Evolutionary conservation across 2,329 filamentous ascomycete species (phyloP), one percentile per base, ranked within the genome.

Genomic region (Malbranchea cinnamomea): DNA sequence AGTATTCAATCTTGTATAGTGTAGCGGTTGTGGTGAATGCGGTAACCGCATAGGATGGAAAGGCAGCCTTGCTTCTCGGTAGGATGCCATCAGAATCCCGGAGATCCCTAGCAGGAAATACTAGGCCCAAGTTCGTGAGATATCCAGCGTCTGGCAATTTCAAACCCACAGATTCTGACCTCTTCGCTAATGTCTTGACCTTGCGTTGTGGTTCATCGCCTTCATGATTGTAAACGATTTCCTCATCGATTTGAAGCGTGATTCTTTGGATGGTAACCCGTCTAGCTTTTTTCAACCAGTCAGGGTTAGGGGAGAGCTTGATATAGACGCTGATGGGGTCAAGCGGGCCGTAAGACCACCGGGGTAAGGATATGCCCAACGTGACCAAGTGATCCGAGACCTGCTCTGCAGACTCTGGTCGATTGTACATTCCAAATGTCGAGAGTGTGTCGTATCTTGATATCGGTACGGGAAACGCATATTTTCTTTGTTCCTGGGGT

Each of bases 361-460:
- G 74, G 14, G 89, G 87, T 41, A 98, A 64, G 37, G 84, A 92
- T 42, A 94, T 92, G 26, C 81, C 83, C 32, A 95, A 63, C 6
- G 83, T 91, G 37, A 95, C 82, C 32, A 95, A 62, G 53, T 92
- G 89, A 59, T 95, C 89, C 30, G 79, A 74, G 18, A 84, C 81
- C 36, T 76, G 72, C 46, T 91, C 78, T 33, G 83, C 82, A 35
- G 78, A 79, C 54, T 94, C 87, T 10, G 85, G 87, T 32, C 84
- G 78, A 58, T 95, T 95, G 63, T 95, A 98, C 89, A 95, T 95
- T 56, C 89, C 89, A 59, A 98, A 98, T 2, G 89, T 95, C 23
- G 85, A 94, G 28, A 98, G 65, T 1, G 87, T 98, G 54, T 98
- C 89, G 60, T 95, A 98, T 49, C 89, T 71, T 42, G 82, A 74